Evolutionary conservation across 495 filamentous ascomycete species (phyloP).

Genomic region (Talaromyces borbonicus): DNA sequence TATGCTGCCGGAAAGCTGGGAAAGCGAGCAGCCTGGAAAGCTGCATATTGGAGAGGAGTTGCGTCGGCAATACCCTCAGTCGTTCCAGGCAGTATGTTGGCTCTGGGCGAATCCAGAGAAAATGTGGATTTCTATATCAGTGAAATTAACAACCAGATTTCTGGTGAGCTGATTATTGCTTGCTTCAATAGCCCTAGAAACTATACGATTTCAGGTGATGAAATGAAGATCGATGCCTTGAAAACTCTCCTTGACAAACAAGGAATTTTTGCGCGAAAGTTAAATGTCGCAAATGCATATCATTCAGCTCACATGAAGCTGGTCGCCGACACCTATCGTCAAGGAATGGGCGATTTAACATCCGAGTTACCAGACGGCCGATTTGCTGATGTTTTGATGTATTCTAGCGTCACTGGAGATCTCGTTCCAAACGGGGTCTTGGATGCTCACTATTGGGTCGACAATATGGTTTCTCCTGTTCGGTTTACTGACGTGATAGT

Average conservation of each 20-base stretch:
- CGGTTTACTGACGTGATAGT: conserved; percentile 17
- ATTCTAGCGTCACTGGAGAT: conserved; percentile 31
- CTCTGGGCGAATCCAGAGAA: conserved; percentile 19
- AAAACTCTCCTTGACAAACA: conserved; percentile 3
- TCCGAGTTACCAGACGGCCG: conserved; percentile 33
- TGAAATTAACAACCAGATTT: conserved; percentile 12
- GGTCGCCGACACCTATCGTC: conserved; percentile 20
- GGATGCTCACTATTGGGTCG: conserved; percentile 15
- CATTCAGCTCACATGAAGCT: conserved; percentile 35
- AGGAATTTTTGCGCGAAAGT: conserved; percentile 13
- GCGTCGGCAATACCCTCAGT: conserved; percentile 10
- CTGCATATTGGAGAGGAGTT: conserved; percentile 40
- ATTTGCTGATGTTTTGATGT: conserved; percentile 13
- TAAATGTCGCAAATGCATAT: conserved; percentile 20
- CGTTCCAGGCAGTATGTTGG: conserved; percentile 29
- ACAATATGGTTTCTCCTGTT: conserved; percentile 15
- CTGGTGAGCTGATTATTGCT: conserved; percentile 15
- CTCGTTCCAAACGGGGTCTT: neutral
- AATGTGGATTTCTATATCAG: conserved; percentile 15
- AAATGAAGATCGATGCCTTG: conserved; percentile 9
- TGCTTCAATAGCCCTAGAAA: conserved; percentile 25
- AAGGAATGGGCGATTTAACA: conserved; percentile 26
- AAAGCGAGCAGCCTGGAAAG: conserved; percentile 28
- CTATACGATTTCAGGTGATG: conserved; percentile 21
- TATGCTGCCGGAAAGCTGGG: conserved; percentile 31